Base-by-base conservation (phyloP, 257 asterid species). In the Fraxinus anomala region DNA sequence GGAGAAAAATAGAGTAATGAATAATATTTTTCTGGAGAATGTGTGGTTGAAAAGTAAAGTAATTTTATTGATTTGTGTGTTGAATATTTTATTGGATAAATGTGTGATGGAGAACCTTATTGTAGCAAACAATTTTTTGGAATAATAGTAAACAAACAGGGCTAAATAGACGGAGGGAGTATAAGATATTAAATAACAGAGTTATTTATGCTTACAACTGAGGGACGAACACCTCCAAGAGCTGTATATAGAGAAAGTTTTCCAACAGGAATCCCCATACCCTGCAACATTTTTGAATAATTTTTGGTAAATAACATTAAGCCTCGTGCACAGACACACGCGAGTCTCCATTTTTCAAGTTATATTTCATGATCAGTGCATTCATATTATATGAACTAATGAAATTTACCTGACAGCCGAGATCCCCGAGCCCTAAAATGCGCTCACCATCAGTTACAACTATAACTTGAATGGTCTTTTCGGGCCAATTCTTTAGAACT, bases 401-500 rank as follows among this genome's bases (percentile, higher is more conserved):
- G 13, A 36, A 75, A 70, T 54, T 72, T 81, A 94, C 98, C 97
- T 94, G 98, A 82, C 97, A 91, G 79, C 99, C 99, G 68, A 90
- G 99, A 86, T 94, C 99, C 31, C 99, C 99, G 23, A 94, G 99
- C 23, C 99, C 99, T 76, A 94, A 84, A 81, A 94, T 94, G 67
- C 99, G 93, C 83, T 92, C 99, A 37, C 99, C 99, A 72, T 94
- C 99, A 30, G 99, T 94, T 26, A 94, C 97, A 70, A 94, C 99
- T 61, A 94, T 94, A 71, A 94, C 99, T 84, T 94, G 97, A 79
- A 94, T 91, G 16, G 87, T 81, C 87, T 87, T 94, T 79, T 90
- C 96, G 6, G 97, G 97, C 98, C 99, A 94, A 81, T 94, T 94
- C 83, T 89, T 92, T 89, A 94, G 86, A 72, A 92, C 95, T 88